These are phyloP conservation scores for Alternaria sp. DNA, from an alignment of 2,329 filamentous ascomycete species.

Conservation along the genomic window DNA sequence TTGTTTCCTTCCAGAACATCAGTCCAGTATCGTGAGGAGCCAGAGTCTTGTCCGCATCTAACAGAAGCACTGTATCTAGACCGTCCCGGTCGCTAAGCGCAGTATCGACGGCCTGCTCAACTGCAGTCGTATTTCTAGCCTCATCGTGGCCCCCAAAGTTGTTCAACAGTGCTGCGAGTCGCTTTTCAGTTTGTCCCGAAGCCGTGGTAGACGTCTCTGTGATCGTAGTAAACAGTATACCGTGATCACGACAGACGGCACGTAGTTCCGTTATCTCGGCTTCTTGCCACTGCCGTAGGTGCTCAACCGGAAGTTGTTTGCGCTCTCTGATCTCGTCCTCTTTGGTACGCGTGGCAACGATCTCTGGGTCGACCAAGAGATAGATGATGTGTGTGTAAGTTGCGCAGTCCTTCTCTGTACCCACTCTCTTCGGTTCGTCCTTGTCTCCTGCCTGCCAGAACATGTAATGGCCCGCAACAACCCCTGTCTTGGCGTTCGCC, in stretches of 20 bases:
- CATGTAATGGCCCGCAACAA: constrained; percentile 64
- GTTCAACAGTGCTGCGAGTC: constrained; percentile 36
- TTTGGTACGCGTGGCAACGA: constrained; percentile 46
- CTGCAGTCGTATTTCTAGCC: constrained; percentile 41
- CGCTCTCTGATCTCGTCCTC: constrained; percentile 47
- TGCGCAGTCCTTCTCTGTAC: constrained; percentile 54
- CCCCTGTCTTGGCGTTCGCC: constrained; percentile 42
- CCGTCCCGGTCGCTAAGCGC: not conserved
- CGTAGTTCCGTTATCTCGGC: not conserved
- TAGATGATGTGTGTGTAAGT: constrained; percentile 66
- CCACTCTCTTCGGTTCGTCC: constrained; percentile 38
- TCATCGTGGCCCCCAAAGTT: constrained; percentile 52
- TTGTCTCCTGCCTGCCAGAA: constrained; percentile 55
- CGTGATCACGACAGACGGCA: constrained; percentile 26
- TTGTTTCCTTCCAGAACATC: constrained; percentile 57
- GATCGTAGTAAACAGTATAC: constrained; percentile 55
- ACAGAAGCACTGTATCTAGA: constrained; percentile 56
- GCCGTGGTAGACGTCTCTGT: not conserved
- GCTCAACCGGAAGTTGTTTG: not conserved
- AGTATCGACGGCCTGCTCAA: not conserved
- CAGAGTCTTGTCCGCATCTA: constrained; percentile 67
- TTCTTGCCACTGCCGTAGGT: constrained; percentile 2
- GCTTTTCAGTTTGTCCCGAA: not conserved
- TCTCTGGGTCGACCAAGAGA: constrained; percentile 49
- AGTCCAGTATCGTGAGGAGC: constrained; percentile 56